Evolutionary conservation across 176 grass and related monocot species (phyloP).

Genomic region (Aegilops bicornis): DNA sequence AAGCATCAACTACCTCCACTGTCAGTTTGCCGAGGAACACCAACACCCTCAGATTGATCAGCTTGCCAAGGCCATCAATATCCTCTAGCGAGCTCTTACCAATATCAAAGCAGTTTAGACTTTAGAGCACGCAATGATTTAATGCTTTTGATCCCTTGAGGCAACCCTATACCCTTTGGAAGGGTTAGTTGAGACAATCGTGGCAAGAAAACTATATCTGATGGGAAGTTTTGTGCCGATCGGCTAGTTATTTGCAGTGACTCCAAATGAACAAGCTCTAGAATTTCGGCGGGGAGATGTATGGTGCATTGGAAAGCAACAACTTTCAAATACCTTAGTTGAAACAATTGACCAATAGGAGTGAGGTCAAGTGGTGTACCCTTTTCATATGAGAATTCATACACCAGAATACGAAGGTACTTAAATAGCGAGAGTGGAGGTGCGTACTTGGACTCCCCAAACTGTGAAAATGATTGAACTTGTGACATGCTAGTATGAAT

Average conservation of each 20-base stretch:
- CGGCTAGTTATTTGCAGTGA: not conserved
- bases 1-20: not conserved
- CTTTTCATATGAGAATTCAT: too few species aligned
- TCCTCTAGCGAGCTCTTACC: not conserved
- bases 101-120: not conserved
- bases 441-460: too few species aligned
- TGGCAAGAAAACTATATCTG: not conserved
- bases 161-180: not conserved
- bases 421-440: too few species aligned
- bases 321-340: not conserved
- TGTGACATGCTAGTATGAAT: too few species aligned
- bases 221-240: not conserved
- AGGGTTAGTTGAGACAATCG: not conserved
- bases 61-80: not conserved
- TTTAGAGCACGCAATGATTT: not conserved
- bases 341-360: not conserved
- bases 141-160: not conserved
- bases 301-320: rapidly evolving
- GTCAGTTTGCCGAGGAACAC: not conserved
- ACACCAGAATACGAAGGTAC: too few species aligned
- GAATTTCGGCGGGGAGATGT: not conserved
- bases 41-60: not conserved
- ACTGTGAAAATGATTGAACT: too few species aligned
- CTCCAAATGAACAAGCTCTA: not conserved
- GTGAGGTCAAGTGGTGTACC: not conserved